Evolutionary conservation across 148 eudicot species (phyloP), one percentile per base, ranked within the genome.

Genomic region (Camellia granthamiana): DNA sequence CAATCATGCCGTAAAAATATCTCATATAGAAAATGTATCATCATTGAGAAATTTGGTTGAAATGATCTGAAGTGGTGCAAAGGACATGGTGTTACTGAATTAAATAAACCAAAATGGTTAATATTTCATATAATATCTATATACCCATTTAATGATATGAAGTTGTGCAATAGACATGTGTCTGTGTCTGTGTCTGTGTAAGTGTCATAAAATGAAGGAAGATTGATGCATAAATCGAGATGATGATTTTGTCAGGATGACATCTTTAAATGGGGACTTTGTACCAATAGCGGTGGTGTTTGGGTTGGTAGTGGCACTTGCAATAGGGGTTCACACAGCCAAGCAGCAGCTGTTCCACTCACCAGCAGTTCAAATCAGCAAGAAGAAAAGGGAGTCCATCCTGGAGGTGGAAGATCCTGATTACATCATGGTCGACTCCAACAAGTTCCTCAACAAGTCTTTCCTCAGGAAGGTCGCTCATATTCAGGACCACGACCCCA

Each of bases 371-470:
- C 38, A 4, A 38, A 38, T 82, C n/a, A 82, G 44, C 78, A 82
- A 82, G 81, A 77, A 54, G 73, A 77, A 56, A 51, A 51, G 81
- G 78, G 74, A 77, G 55, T 63, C 77, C 19, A 46, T 82, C 46
- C 74, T 74, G 1, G 84, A 82, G 78, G 58, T 82, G 41, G 84
- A 65, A n/a, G 84, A 82, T 46, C 84, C 84, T 9, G 84, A 82
- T 13, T 19, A 5, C 2, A 69, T 79, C 0, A 68, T 75, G 15
- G 46, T 16, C 1, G 63, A 63, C 15, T 3, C 81, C 0, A 71
- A 78, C 44, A 73, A 73, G 10, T 73, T 82, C 21, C 5, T 82
- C 2, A 65, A 54, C 49, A 82, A 65, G 18, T 82, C 84, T 6
- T 65, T 82, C 61, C 79, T 82, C 78, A 51, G 84, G 72, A 78